Conservation (phyloP, 2,329 filamentous ascomycete genomes). For the Paraphaeosphaeria sporulosa region DNA sequence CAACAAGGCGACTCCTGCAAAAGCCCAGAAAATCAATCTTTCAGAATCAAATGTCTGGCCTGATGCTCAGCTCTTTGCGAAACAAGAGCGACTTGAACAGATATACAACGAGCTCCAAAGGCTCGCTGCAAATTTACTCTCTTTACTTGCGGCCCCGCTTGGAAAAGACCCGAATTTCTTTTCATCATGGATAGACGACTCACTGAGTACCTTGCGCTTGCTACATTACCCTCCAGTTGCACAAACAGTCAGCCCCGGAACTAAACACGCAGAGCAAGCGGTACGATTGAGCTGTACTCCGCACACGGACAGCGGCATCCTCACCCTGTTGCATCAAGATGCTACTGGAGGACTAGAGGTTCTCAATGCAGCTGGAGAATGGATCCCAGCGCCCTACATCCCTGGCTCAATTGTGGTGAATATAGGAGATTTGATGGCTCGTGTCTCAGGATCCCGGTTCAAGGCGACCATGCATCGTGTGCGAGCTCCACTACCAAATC, state of each 20-base stretch:
- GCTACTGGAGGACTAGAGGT: constrained; percentile 58
- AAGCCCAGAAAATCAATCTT: constrained; percentile 45
- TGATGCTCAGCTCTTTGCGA: constrained; percentile 23
- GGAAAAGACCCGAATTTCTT: constrained; percentile 52
- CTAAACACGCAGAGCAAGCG: background rate
- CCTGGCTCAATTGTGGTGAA: constrained; percentile 55
- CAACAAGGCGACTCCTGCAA: background rate
- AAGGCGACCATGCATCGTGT: constrained; percentile 58
- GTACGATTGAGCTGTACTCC: constrained; percentile 47
- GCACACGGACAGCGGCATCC: constrained; percentile 56
- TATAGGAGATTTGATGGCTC: constrained; percentile 55
- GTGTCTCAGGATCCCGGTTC: constrained; percentile 52
- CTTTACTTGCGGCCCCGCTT: constrained; percentile 50
- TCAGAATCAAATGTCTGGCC: constrained; percentile 55
- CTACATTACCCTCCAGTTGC: constrained; percentile 53
- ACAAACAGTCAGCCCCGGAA: constrained; percentile 20
- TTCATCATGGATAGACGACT: constrained; percentile 50
- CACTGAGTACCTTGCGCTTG: constrained; percentile 54
- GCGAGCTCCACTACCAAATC: constrained; percentile 28
- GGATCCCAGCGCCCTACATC: constrained; percentile 53
- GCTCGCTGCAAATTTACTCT: constrained; percentile 50
- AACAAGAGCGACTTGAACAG: constrained; percentile 40
- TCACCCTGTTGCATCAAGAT: constrained; percentile 59
- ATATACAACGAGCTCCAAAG: constrained; percentile 51
- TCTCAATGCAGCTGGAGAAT: constrained; percentile 51